Conservation (phyloP, 176 grass and related monocot species). For the Saccharum spontaneum region DNA sequence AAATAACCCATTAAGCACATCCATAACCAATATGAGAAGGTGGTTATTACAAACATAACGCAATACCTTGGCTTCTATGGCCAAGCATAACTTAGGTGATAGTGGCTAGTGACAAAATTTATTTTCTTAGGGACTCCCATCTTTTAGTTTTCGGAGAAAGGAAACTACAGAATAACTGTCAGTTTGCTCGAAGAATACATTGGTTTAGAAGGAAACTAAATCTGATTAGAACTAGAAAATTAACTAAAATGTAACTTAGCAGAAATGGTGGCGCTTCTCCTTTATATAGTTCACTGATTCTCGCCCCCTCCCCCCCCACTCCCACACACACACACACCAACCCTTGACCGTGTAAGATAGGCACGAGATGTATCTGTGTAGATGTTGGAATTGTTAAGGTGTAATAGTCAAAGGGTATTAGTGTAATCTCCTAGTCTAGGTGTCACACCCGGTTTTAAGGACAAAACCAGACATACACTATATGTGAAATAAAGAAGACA, state of each 20-base stretch:
- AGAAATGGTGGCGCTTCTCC: not conserved
- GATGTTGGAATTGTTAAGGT: not conserved
- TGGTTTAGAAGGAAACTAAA: not conserved
- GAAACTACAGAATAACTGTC: not conserved
- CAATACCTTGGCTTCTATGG: not conserved
- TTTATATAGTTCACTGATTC: not conserved
- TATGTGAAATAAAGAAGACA: too few relatives aligned
- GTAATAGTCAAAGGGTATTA: too few relatives aligned
- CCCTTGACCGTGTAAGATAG: not conserved
- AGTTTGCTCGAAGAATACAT: not conserved
- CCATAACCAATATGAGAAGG: not conserved
- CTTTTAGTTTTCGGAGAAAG: not conserved
- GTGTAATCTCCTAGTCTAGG: too few relatives aligned
- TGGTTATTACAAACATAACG: not conserved
- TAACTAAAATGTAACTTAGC: not conserved
- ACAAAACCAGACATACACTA: too few relatives aligned
- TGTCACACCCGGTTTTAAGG: too few relatives aligned
- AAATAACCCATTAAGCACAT: not conserved
- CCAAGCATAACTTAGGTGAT: not conserved
- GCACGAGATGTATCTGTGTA: not conserved
- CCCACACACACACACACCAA: too few relatives aligned
- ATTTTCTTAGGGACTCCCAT: not conserved
- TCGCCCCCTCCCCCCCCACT: too few relatives aligned
- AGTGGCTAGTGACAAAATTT: not conserved
- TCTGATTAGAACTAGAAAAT: not conserved